Conservation (phyloP, 108 stramenopile genomes). For the Hondaea fermentalgiana region DNA sequence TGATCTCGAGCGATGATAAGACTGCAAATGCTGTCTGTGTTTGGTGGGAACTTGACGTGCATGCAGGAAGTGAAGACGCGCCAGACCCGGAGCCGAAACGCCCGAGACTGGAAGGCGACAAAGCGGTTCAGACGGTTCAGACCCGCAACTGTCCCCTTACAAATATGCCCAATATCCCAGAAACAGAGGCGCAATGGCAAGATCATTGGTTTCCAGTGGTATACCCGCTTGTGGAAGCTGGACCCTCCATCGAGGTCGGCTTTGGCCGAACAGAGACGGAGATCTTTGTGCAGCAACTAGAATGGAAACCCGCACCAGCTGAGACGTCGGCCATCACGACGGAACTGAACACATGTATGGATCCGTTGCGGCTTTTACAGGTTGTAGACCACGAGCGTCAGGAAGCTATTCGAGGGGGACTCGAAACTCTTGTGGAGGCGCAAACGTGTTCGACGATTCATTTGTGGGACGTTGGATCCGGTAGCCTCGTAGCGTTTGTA, state of each 20-base stretch:
- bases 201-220: conserved; percentile 44
- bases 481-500: background rate
- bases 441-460: background rate
- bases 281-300: background rate
- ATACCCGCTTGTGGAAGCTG: conserved; percentile 19
- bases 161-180: background rate
- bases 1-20: background rate
- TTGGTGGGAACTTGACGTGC: conserved; percentile 36
- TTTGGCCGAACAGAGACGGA: background rate
- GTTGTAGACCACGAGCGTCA: background rate
- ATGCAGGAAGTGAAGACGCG: no score
- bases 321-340: background rate
- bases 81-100: no score
- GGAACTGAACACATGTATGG: background rate
- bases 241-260: background rate
- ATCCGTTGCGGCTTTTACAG: background rate
- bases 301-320: background rate
- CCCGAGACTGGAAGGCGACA: no score
- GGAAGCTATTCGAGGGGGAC: background rate
- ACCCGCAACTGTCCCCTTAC: background rate
- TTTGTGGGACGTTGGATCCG: background rate
- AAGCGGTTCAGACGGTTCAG: no score
- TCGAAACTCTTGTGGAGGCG: background rate
- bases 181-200: conserved; percentile 34
- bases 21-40: conserved; percentile 34